Conservation (phyloP, 2,329 filamentous ascomycete species). For the Pyrenochaeta sp. region DNA sequence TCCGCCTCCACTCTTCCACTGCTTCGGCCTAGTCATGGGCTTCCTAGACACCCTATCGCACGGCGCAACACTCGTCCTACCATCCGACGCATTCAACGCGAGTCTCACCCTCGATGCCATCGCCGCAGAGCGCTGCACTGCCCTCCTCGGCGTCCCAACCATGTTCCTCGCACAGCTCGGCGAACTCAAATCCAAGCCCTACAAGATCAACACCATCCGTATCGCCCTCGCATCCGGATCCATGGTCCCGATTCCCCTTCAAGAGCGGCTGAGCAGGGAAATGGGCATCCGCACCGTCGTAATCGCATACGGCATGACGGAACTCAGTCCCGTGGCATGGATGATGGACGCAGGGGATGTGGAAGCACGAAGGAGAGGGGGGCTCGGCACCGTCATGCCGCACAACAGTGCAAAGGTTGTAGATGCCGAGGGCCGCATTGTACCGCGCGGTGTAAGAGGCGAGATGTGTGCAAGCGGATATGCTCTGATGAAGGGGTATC, state of each 20-base stretch:
- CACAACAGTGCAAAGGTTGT: slow-evolving; percentile 77
- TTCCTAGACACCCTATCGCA: slow-evolving; percentile 76
- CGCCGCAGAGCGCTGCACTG: slow-evolving; percentile 60
- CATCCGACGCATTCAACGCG: slow-evolving; percentile 73
- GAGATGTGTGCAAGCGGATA: slow-evolving; percentile 81
- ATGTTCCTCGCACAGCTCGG: slow-evolving; percentile 61
- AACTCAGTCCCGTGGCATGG: slow-evolving; percentile 78
- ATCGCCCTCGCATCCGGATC: slow-evolving; percentile 1
- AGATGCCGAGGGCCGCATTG: slow-evolving; percentile 67
- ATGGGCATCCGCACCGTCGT: slow-evolving; percentile 1
- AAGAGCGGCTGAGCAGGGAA: background rate
- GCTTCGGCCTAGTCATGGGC: slow-evolving; percentile 77
- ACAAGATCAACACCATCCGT: slow-evolving; percentile 1
- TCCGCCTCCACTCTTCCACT: slow-evolving; percentile 85
- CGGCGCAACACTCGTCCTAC: slow-evolving; percentile 76
- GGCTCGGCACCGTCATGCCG: slow-evolving; percentile 77
- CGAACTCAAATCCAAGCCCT: background rate
- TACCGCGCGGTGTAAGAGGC: slow-evolving; percentile 71
- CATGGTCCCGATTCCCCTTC: slow-evolving; percentile 1
- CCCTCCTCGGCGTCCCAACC: slow-evolving; percentile 78
- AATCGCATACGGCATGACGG: slow-evolving; percentile 73
- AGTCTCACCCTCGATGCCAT: slow-evolving; percentile 70
- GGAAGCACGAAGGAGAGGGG: slow-evolving; percentile 69
- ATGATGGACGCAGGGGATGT: slow-evolving; percentile 77
- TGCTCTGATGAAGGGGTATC: slow-evolving; percentile 69